Base-by-base conservation (phyloP, 2,329 filamentous ascomycete species). In the Fusarium odoratissimum region DNA sequence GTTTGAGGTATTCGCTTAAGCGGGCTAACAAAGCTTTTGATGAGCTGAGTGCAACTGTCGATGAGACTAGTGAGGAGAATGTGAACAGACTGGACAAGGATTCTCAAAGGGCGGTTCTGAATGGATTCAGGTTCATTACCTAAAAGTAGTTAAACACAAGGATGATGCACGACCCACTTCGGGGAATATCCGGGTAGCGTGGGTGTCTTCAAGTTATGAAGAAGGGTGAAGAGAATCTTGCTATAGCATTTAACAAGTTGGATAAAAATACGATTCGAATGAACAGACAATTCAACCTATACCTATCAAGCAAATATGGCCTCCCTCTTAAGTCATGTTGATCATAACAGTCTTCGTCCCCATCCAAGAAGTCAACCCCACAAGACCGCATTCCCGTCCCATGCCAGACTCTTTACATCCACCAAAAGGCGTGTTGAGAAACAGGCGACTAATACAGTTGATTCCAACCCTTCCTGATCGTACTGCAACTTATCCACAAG, bases 221-320 rank as follows among this genome's bases (percentile, higher is more conserved):
- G 11, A 23, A 31, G 3, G 11, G 19, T 12, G 17, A 28, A 8
- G n/a, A 48, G 28, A 3, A 17, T 1, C 21, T 12, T 12, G 21
- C 21, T 6, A 25, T 8, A 17, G 2, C n/a, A 16, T 16, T 3
- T 5, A 19, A 6, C 17, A 31, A 6, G 7, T 4, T 6, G 14
- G 7, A 8, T 3, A 23, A 0, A 17, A 8, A 0, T 8, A 2
- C 6, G 8, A 5, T 21, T 48, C 9, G 17, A 48, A 21, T 21
- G 3, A 11, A 2, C 0, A 48, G 2, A 3, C 2, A 4, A 31
- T 31, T 13, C 10, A 25, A 10, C 11, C 0, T 38, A 17, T 17
- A 16, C 9, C 7, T 5, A 46, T 16, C 13, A 4, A n/a, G 6
- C 1, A 30, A 30, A 48, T 5, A 11, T 30, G 19, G 3, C 2